Evolutionary conservation across 2,329 filamentous ascomycete genomes (phyloP), one percentile per base, ranked within the genome.

Genomic region (Fusarium sambucinum): DNA sequence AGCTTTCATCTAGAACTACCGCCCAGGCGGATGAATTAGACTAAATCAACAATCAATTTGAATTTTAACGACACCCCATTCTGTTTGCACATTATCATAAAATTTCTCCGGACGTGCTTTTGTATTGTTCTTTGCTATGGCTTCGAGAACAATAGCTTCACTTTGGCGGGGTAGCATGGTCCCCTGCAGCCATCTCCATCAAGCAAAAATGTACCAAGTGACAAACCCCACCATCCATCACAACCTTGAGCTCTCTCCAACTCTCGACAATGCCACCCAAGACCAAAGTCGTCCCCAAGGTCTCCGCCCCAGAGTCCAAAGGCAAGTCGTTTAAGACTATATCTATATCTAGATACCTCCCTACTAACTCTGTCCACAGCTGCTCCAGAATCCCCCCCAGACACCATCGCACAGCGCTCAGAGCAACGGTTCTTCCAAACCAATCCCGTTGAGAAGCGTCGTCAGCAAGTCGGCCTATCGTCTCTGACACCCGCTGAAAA

Each of bases 381-480:
- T 71, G 71, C 77, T 42, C 66, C 77, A 52, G 76, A 80, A 57
- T 72, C 77, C 32, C 63, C 77, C 7, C 79, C 81, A 12, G 77
- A 79, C 66, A 88, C 86, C 17, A 74, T 87, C 70, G 78, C 79
- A 76, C 82, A 86, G 63, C 83, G 81, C 52, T 81, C 81, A 66
- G 76, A 78, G 59, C 78, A 83, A 60, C 81, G 80, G 59, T 84
- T 82, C 79, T 81, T 82, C 77, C 78, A 80, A 59, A 84, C 83
- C 54, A 85, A 85, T 68, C 85, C 85, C 11, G 75, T 82, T 78
- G 80, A 83, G 59, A 77, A 80, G 59, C 76, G 79, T 32, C 77
- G 82, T 68, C 80, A 83, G 63, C 76, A 83, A 65, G 77, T 77
- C 56, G 84, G 83, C 46, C 75, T 85, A 65, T 73, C 80, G 37